Base-by-base conservation (phyloP, 2,329 filamentous ascomycete species). In the Huntiella bhutanensis region DNA sequence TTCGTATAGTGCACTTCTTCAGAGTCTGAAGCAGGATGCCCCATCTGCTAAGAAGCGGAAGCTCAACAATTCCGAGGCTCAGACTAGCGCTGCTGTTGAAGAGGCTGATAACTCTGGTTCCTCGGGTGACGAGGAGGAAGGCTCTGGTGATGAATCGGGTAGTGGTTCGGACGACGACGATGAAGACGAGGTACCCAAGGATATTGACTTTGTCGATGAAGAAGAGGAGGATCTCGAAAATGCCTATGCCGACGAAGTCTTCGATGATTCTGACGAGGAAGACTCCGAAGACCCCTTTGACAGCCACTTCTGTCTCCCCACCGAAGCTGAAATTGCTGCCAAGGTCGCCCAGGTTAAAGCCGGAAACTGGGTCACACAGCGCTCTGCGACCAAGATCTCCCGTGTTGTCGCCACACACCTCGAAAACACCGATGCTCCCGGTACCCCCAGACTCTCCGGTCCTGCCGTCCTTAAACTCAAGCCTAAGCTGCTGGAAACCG, bases 231-330 rank as follows among this genome's bases (percentile, higher is more conserved):
- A 57, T 11, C 59, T 65, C 8, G 69, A 73, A 38, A 66, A 64
- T 1, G 63, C 64, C 1, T 58, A 60, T 3, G 58, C 32, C 7
- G 59, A 59, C 12, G 36, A 51, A 47, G 34, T 35, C 35, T 53
- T 61, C 11, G 58, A 60, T 4, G 69, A 69, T 15, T 65, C 68
- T 42, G 70, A 73, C 38, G 66, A 71, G 11, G 67, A 70, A 41
- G 67, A 75, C 52, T 59, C 64, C 22, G 62, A 60, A 1, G 82
- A 93, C 58, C 80, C 84, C 0, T 95, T 92, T 56, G 81, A 91
- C 52, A 63, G 66, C 5, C 88, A 95, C 61, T 93, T 92, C 58
- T 73, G 75, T 33, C 68, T 68, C 37, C 75, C 77, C 0, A 71
- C 87, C 40, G 73, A 81, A 42, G 66, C 69, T 4, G 61, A 70